phyloP scores from a whole-genome alignment of 2,329 filamentous ascomycete genomes.

The Pseudocercospora pini-densiflorae region DNA sequence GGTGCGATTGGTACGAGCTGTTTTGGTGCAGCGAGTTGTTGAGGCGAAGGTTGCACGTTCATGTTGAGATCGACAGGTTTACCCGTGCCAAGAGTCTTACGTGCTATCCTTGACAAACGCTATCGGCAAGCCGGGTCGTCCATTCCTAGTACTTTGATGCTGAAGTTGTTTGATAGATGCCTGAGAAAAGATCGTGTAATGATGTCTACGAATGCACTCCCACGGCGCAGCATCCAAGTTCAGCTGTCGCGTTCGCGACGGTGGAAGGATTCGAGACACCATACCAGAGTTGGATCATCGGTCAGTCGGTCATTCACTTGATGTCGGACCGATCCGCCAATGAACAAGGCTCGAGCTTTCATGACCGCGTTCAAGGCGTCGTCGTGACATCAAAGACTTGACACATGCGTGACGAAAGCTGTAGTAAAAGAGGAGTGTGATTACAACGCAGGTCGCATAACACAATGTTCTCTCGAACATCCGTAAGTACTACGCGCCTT shows the following conservation, averaged over 20 bases:
- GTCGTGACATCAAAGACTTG: constrained; percentile 12
- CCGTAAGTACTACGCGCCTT: constrained; percentile 20
- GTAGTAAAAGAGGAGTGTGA: not conserved
- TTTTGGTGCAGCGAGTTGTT: not conserved
- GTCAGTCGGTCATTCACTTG: not conserved
- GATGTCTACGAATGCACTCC: not conserved
- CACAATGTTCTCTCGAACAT: constrained; percentile 19
- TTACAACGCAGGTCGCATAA: constrained; percentile 6
- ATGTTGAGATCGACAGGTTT: constrained; percentile 10
- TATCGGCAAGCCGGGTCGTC: not conserved
- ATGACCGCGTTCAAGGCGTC: not conserved
- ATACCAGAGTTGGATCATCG: not conserved
- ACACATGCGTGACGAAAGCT: not conserved
- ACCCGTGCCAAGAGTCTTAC: constrained; percentile 6
- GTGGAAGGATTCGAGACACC: constrained; percentile 2
- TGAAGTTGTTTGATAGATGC: not conserved
- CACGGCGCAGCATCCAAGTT: not conserved
- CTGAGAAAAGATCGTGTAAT: not conserved
- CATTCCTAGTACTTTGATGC: not conserved
- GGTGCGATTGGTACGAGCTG: constrained; percentile 27
- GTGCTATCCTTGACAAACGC: constrained; percentile 1
- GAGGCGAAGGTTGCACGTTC: constrained; percentile 1
- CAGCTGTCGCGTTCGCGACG: constrained; percentile 6
- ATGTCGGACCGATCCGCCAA: not conserved
- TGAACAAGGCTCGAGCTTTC: not conserved